Base-by-base conservation (phyloP, 495 filamentous ascomycete genomes). In the Rostrohypoxylon terebratum region DNA sequence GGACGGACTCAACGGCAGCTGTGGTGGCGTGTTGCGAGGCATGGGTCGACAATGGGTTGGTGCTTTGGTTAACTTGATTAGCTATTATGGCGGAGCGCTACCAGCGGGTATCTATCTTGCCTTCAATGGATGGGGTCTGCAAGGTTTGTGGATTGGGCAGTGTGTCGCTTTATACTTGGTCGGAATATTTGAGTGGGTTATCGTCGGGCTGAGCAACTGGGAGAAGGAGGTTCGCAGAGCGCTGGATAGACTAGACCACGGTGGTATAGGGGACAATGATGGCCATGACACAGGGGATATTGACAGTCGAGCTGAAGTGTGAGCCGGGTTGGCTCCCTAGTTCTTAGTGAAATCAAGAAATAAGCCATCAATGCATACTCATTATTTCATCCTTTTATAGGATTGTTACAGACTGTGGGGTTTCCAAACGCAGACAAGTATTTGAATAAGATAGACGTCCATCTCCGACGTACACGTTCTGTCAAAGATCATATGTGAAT, bases 11-110 rank as follows among this genome's bases (percentile, higher is more conserved):
- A 96, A 95, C 79, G 93, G 92, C 0, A 91, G 88, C 66, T 97
- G 94, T 75, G 94, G 94, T 9, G 94, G 94, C 6, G 89, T 88
- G 63, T 81, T 97, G 10, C 79, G 94, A 55, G 94, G 94, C 0
- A 95, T 94, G 92, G 94, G 94, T 13, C 83, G 92, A 40, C 94
- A 97, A 79, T 94, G 96, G 84, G 85, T 96, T 33, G 94, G 94
- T 14, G 94, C 94, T 18, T 81, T 88, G n/a, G 94, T 97, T 66
- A 97, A 98, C 76, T 78, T 96, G 31, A 80, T 94, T n/a, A 92
- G 90, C 74, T 98, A 98, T 73, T 98, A 97, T 79, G 86, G 90
- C 69, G 93, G 92, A 47, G 94, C 93, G 0, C 78, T 97, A 71
- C 94, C 94, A 8, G 80, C 92, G 53, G 94, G 94, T 0, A 92